Base-by-base conservation (phyloP, 2,329 filamentous ascomycete species). In the Dendryphion nanum region DNA sequence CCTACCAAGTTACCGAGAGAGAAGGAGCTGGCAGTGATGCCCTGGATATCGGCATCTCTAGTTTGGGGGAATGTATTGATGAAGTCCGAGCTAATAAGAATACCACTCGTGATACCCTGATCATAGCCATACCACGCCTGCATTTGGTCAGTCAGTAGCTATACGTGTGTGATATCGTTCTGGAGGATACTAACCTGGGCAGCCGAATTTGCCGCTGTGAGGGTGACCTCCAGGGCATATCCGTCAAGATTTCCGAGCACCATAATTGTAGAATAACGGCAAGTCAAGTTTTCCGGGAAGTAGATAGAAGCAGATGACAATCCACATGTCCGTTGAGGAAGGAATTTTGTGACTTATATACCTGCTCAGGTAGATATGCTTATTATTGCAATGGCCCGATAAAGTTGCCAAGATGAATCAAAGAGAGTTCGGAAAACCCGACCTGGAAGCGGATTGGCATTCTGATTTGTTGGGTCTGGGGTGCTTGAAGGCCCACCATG, bases 1-100 rank as follows among this genome's bases (percentile, higher is more conserved):
- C 49, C 49, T 4, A 40, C 45, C 15, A 52, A 35, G 20, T 50
- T 45, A 15, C 51, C 43, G 10, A 54, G 34, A 6, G 49, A 52
- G 19, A 54, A 54, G 35, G 46, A 52, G 26, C 50, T 54, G n/a
- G 49, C 42, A 21, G 49, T 52, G 21, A 52, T 54, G 6, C 49
- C 50, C 28, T 54, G 44, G 24, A 54, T 49, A 26, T 50, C 40
- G 1, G 49, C 35, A 18, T 45, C 37, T 18, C 39, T 47, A 18
- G 49, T 52, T 31, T 53, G 40, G 3, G 51, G 51, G 37, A 54
- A 54, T 6, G 38, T 40, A 17, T 44, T 18, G 34, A 54, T 44
- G 37, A 54, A 54, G 30, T 50, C 41, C 2, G 35, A 38, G 29
- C 46, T 45, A 36, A 51, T 53, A 14, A 49, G 33, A 26, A 49